Evolutionary conservation across 495 filamentous ascomycete species (phyloP), one percentile per base, ranked within the genome.

Genomic region (Lepidopterella palustris): DNA sequence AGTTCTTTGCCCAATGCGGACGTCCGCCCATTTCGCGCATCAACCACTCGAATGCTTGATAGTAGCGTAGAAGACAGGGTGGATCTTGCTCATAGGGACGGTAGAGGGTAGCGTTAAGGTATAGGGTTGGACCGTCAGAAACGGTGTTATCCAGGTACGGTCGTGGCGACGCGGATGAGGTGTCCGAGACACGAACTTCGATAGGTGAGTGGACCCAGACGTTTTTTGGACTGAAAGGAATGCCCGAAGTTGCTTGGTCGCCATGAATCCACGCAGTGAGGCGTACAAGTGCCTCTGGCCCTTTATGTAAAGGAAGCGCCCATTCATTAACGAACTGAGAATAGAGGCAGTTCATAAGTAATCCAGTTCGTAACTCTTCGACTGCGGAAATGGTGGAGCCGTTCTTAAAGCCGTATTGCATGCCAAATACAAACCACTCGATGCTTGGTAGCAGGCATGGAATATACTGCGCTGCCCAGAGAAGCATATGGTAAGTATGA

Each of bases 1-100:
- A 97, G 67, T 96, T 96, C 80, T 98, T 98, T 5, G 95, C 93
- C 91, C 93, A 98, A 72, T 98, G 93, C 29, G 93, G 93, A 49
- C 80, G 79, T n/a, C 89, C 93, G 55, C 87, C 89, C 57, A 95
- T 74, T 53, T 96, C 88, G 31, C 84, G 84, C 93, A 97, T 97
- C 49, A 98, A 83, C 78, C 84, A 93, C 77, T 98, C 93, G 61
- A 98, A 97, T 0, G 89, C 93, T 70, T 89, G 78, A 70, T 97
- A 97, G 73, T 96, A 98, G 27, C 90, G 81, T 57, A 80, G 76
- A 53, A 73, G 78, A 70, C 87, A 87, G 1, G 90, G 87, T 20
- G 92, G 92, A 69, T 97, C 88, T 28, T 77, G 79, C 65, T 82
- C 75, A 70, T 96, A 97, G 0, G 93, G 89, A 5, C 93, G 80